These are phyloP conservation scores for Rutstroemia sydowiana DNA, from an alignment of 2,329 filamentous ascomycete genomes.

Conservation along the genomic window DNA sequence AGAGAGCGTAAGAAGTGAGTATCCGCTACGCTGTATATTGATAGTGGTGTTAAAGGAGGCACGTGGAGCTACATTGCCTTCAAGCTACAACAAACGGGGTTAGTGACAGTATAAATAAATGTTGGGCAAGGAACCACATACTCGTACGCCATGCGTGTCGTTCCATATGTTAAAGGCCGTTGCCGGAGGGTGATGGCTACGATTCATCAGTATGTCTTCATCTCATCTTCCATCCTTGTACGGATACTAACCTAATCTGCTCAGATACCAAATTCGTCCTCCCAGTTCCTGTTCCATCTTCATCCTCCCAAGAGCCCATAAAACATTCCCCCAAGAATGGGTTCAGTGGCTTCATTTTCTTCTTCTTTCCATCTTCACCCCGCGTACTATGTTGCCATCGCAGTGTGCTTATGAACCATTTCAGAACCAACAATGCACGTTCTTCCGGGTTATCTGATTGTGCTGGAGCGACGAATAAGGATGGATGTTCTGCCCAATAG, in stretches of 20 bases:
- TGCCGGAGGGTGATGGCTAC: constrained; percentile 80
- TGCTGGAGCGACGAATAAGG: constrained; percentile 73
- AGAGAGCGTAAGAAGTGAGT: constrained; percentile 74
- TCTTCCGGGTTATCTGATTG: constrained; percentile 63
- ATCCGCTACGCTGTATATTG: constrained; percentile 87
- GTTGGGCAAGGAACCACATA: constrained; percentile 9
- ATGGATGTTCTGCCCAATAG: constrained; percentile 75
- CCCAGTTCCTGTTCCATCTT: constrained; percentile 51
- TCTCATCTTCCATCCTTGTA: neutral
- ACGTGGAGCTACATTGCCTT: constrained; percentile 92
- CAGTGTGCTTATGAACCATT: constrained; percentile 91
- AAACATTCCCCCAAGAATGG: constrained; percentile 94
- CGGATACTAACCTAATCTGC: constrained; percentile 56
- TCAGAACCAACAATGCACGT: constrained; percentile 11
- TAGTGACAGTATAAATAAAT: neutral
- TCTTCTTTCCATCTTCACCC: constrained; percentile 62
- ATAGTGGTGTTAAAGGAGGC: constrained; percentile 90
- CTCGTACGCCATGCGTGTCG: constrained; percentile 63
- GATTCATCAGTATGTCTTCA: constrained; percentile 1
- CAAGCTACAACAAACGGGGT: constrained; percentile 36
- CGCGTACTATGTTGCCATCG: constrained; percentile 69
- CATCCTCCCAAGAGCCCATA: constrained; percentile 80
- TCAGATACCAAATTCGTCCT: constrained; percentile 83
- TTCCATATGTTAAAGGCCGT: constrained; percentile 94
- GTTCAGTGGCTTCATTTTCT: constrained; percentile 95